phyloP scores from a whole-genome alignment of 208 protist species.

The Crithidia expoeki region DNA sequence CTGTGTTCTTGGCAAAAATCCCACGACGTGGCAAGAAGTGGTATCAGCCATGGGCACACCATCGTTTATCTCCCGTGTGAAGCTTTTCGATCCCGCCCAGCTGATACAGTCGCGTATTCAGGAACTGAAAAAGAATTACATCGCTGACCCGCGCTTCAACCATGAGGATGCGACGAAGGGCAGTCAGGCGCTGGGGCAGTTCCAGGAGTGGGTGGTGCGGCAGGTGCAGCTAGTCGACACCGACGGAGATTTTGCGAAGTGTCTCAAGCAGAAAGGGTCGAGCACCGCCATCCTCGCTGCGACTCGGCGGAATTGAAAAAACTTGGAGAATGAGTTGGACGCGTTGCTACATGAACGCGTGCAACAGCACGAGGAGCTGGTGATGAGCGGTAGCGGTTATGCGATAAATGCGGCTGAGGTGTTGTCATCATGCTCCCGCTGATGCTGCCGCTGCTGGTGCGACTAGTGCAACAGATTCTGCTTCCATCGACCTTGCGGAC shows the following conservation, averaged over 20 bases:
- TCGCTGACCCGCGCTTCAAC: constrained; percentile 47
- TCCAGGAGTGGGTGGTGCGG: constrained; percentile 66
- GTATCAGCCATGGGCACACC: constrained; percentile 41
- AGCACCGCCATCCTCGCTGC: constrained; percentile 16
- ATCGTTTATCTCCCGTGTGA: constrained; percentile 48
- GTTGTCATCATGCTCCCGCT: neutral
- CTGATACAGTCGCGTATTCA: constrained; percentile 26
- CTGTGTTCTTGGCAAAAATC: constrained; percentile 55
- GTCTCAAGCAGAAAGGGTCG: constrained; percentile 12
- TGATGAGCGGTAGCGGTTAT: neutral
- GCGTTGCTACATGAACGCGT: constrained; percentile 23
- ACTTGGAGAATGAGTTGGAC: constrained; percentile 48
- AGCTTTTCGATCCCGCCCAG: constrained; percentile 41
- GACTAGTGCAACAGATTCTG: neutral
- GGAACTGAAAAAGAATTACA: constrained; percentile 40
- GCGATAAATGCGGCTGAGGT: neutral
- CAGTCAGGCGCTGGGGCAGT: constrained; percentile 51
- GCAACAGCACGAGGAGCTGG: constrained; percentile 8
- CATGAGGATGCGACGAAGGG: constrained; percentile 59
- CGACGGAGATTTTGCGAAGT: constrained; percentile 11
- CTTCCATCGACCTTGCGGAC: too few species aligned
- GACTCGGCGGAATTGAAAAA: constrained; percentile 23
- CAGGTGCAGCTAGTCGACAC: constrained; percentile 48
- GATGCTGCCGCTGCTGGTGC: neutral
- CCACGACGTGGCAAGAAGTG: constrained; percentile 46